These are phyloP conservation scores for Solanum boliviense DNA, from an alignment of 257 asterid species.

Conservation along the genomic window DNA sequence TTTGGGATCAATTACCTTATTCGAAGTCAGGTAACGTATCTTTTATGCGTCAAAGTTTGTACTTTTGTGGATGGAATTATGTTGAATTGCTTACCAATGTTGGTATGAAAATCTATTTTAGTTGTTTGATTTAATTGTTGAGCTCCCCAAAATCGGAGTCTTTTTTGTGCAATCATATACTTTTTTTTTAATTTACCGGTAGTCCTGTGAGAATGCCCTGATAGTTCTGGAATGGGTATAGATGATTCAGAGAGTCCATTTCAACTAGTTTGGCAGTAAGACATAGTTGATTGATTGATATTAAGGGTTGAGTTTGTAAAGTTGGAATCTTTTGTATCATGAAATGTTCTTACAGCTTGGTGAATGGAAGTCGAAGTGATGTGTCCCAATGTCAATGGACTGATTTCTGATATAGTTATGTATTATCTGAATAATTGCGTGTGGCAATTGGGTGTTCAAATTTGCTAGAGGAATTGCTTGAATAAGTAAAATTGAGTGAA, in stretches of 20 bases:
- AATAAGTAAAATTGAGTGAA: not conserved
- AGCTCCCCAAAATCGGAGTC: not conserved
- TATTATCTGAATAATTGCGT: not conserved
- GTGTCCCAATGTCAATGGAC: not conserved
- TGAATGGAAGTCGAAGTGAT: not conserved
- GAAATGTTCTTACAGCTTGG: not conserved
- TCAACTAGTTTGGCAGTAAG: not conserved
- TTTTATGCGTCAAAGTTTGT: not conserved
- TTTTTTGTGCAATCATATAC: not conserved
- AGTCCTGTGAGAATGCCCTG: not conserved
- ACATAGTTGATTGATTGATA: not conserved
- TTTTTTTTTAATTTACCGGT: not conserved
- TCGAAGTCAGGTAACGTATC: conserved; percentile 51
- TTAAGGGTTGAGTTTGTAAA: not conserved
- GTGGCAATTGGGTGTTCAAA: not conserved
- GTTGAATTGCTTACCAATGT: not conserved
- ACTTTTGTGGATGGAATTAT: not conserved
- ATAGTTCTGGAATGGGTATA: not conserved
- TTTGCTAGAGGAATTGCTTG: not conserved
- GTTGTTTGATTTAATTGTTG: not conserved
- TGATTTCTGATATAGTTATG: not conserved
- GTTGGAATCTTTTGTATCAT: not conserved
- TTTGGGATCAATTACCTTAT: conserved; percentile 73
- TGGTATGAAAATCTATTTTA: not conserved
- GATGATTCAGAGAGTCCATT: not conserved